These are phyloP conservation scores for Gracilariopsis chorda DNA, from an alignment of 23 red algal species.

Conservation along the genomic window DNA sequence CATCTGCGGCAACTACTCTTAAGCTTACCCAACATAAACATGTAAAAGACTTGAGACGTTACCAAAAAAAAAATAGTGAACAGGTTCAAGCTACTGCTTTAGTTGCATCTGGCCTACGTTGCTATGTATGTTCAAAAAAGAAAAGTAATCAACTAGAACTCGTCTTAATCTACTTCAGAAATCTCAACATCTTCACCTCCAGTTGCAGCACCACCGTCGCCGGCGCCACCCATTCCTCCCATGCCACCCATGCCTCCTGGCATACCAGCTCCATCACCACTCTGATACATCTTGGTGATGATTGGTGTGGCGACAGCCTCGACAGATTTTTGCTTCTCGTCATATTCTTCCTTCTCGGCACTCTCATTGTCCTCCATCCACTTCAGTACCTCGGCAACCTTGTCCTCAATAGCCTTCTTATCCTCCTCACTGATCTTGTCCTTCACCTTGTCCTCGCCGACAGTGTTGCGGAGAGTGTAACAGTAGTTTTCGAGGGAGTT, in stretches of 20 bases:
- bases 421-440: slow-evolving; percentile 87
- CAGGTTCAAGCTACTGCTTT: neutral
- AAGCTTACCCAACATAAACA: too few species aligned
- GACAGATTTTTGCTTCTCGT: slow-evolving; percentile 89
- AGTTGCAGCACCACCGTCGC: neutral
- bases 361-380: slow-evolving; percentile 94
- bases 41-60: too few species aligned
- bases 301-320: slow-evolving; percentile 91
- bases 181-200: slow-evolving; percentile 58
- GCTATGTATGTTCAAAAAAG: neutral
- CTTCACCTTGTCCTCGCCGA: slow-evolving; percentile 85
- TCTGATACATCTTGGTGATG: slow-evolving; percentile 96
- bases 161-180: slow-evolving; percentile 56
- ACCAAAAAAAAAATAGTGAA: too few species aligned
- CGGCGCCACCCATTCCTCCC: slow-evolving; percentile 41
- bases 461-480: slow-evolving; percentile 81
- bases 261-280: slow-evolving; percentile 84
- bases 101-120: neutral
- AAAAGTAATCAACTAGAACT: neutral
- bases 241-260: slow-evolving; percentile 60
- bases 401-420: slow-evolving; percentile 78
- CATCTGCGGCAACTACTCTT: too few species aligned
- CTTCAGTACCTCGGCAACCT: slow-evolving; percentile 81
- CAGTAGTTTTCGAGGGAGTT: slow-evolving; percentile 95
- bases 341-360: slow-evolving; percentile 90